Conservation (phyloP, 202 grass and related monocot genomes). For the Bolboschoenoplectus hybrid region DNA sequence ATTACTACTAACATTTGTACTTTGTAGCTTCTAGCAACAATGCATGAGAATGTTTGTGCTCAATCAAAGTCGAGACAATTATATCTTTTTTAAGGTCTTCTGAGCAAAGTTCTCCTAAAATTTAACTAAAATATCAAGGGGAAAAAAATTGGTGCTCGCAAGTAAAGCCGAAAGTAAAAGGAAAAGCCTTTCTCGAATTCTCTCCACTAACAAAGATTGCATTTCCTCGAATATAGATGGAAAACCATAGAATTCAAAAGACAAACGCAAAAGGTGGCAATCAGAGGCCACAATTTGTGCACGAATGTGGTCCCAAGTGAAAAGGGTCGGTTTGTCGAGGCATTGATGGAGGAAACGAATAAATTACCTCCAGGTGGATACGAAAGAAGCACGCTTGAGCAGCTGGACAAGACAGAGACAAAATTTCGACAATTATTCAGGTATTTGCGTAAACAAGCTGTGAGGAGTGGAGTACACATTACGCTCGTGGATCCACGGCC, state of each 20-base stretch:
- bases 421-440: not conserved
- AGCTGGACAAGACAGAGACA: not conserved
- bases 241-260: not conserved
- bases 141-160: not conserved
- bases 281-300: not conserved
- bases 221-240: slow-evolving; percentile 7
- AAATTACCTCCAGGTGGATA: not conserved
- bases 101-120: not conserved
- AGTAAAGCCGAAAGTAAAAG: not conserved
- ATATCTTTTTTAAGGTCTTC: not conserved
- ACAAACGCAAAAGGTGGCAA: slow-evolving; percentile 9
- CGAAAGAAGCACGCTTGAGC: not conserved
- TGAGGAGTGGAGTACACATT: not conserved
- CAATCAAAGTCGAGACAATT: not conserved
- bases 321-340: not conserved
- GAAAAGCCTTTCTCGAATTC: not conserved
- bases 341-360: not conserved
- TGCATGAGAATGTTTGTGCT: not conserved
- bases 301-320: slow-evolving; percentile 27
- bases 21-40: not conserved
- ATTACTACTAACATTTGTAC: not conserved
- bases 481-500: not conserved
- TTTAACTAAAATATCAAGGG: not conserved
- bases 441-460: not conserved
- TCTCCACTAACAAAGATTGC: not conserved